These are phyloP conservation scores for Liquidambar formosana DNA, from an alignment of 164 flowering plant species.

Conservation along the genomic window DNA sequence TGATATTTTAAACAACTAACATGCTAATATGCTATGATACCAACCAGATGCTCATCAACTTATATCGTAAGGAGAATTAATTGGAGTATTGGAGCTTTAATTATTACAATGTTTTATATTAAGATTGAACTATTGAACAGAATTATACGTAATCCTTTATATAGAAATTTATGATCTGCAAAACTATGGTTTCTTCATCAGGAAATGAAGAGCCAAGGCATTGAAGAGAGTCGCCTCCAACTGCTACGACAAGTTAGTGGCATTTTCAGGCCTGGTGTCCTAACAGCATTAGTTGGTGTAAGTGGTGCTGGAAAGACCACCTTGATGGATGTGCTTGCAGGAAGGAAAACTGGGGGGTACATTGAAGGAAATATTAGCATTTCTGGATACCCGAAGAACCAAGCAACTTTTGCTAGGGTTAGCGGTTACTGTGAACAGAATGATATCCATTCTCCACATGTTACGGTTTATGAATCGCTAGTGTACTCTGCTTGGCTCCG, in stretches of 20 bases:
- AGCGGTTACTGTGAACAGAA: slow-evolving; percentile 36
- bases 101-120: no score
- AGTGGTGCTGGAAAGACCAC: slow-evolving; percentile 44
- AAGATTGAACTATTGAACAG: no score
- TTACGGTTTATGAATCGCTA: slow-evolving; percentile 33
- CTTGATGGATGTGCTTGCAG: slow-evolving; percentile 37
- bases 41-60: no score
- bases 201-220: slow-evolving; percentile 37
- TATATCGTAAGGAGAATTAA: no score
- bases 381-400: slow-evolving; percentile 35
- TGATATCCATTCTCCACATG: slow-evolving; percentile 33
- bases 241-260: slow-evolving; percentile 27
- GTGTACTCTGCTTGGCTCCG: slow-evolving; percentile 39
- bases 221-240: slow-evolving; percentile 31
- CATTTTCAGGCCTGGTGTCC: slow-evolving; percentile 32
- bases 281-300: slow-evolving; percentile 37
- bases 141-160: no score
- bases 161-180: no score
- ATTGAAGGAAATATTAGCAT: slow-evolving; percentile 33
- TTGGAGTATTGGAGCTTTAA: no score
- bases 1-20: no score
- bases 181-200: slow-evolving; percentile 1
- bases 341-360: slow-evolving; percentile 34
- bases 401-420: slow-evolving; percentile 34
- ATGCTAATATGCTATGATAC: no score